Evolutionary conservation across 495 filamentous ascomycete species (phyloP).

Genomic region (Penicillium chermesinum): DNA sequence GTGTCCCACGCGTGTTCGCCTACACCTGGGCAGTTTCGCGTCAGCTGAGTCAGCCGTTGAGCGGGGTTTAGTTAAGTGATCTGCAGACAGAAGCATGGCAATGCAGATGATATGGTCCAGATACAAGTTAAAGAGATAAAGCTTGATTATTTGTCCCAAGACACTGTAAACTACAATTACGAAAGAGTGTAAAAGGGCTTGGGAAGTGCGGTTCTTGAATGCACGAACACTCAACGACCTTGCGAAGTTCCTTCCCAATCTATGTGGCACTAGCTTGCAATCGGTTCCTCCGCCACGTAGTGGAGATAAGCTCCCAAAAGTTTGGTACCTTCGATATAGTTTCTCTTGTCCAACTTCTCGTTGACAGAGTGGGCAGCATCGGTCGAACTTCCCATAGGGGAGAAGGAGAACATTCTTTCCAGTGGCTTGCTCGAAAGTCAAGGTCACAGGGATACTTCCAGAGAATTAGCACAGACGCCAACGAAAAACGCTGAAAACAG

Average conservation of each 20-base stretch:
- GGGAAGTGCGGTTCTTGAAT: no score
- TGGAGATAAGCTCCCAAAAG: slow-evolving; percentile 91
- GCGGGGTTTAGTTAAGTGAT: not conserved
- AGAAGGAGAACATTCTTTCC: slow-evolving; percentile 95
- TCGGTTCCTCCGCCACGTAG: slow-evolving; percentile 89
- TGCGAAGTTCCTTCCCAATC: no score
- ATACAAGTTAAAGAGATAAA: no score
- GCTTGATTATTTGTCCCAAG: no score
- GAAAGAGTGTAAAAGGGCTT: no score
- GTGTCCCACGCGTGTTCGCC: slow-evolving; percentile 1
- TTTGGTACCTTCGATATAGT: slow-evolving; percentile 99
- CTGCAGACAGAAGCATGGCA: not conserved
- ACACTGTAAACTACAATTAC: no score
- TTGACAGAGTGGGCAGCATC: slow-evolving; percentile 97
- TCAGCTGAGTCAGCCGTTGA: not conserved
- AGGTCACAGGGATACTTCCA: slow-evolving; percentile 85
- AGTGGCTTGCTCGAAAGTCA: slow-evolving; percentile 97
- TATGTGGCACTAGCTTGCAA: no score
- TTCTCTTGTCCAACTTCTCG: slow-evolving; percentile 93
- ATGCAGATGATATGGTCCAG: no score
- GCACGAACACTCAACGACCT: no score
- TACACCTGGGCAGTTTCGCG: slow-evolving; percentile 8
- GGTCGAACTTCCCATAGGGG: slow-evolving; percentile 93
- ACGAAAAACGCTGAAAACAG: not conserved
- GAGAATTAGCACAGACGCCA: not conserved